Evolutionary conservation across 1,284 basidiomycete species (phyloP), one percentile per base, ranked within the genome.

Genomic region (Rhodofomes roseus): DNA sequence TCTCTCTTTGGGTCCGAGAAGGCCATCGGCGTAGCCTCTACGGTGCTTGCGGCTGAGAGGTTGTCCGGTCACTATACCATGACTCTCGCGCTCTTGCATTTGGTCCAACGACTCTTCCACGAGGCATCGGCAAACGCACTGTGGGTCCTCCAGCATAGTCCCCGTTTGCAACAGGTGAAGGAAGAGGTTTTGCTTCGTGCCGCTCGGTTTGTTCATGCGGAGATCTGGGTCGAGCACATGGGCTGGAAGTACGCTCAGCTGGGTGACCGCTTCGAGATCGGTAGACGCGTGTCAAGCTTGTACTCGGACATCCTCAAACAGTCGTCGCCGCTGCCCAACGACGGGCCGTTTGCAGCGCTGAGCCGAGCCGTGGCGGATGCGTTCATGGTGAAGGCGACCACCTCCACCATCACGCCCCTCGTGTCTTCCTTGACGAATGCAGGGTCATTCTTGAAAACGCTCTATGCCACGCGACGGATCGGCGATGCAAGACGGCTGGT

Each of bases 151-250:
- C 78, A 82, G 0, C 81, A 84, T 37, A 85, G 83, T 57, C 73
- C 81, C 5, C 81, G 82, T 31, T 74, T 92, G 20, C 82, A 83
- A 57, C 82, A 87, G 61, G 74, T 92, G 52, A 95, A 95, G 72
- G 88, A 90, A 62, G 88, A 91, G 60, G 93, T 96, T 5, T 79
- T 96, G 12, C 74, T 89, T 54, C 86, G 93, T 34, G 90, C 90
- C 0, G 78, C 85, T 9, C 80, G 79, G 18, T 95, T 95, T 68
- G 80, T 95, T 9, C 89, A 92, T 66, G 85, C 87, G 23, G 89
- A 92, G 70, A 85, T 96, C 31, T 96, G 94, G 93, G 81, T 90
- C 0, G 90, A 92, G 65, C 88, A 93, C 69, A 74, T 86, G 53
- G 82, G 84, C 6, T 95, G 94, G 94, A 87, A 89, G 68, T 96